Evolutionary conservation across 805 yeast genomes (phyloP).

Genomic region (Monosporozyma aquatica): DNA sequence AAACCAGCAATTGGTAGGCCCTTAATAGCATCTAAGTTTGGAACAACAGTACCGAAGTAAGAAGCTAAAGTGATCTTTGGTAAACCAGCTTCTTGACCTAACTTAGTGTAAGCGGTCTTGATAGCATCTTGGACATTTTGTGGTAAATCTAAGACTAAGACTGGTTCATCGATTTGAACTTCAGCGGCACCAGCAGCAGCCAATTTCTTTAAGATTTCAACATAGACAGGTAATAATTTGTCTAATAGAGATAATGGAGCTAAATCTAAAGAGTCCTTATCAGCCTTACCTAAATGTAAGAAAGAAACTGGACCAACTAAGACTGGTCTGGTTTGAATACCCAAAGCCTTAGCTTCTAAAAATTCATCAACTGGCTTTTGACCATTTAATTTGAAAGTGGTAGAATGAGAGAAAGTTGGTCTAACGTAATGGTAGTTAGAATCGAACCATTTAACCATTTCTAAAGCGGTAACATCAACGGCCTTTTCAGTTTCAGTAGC

Average conservation of each 20-base stretch:
- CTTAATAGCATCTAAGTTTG: slow-evolving; percentile 85
- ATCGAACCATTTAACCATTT: slow-evolving; percentile 99
- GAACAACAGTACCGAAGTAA: slow-evolving; percentile 97
- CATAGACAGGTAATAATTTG: slow-evolving; percentile 88
- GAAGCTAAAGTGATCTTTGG: slow-evolving; percentile 81
- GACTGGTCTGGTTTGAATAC: slow-evolving; percentile 96
- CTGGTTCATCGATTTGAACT: slow-evolving; percentile 97
- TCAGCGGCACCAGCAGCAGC: slow-evolving; percentile 89
- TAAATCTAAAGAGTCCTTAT: slow-evolving; percentile 91
- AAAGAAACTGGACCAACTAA: slow-evolving; percentile 93
- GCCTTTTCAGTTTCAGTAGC: slow-evolving; percentile 80
- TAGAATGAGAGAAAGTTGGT: slow-evolving; percentile 94
- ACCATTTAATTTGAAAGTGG: slow-evolving; percentile 93
- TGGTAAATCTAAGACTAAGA: slow-evolving; percentile 87
- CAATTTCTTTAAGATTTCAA: slow-evolving; percentile 77
- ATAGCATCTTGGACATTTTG: slow-evolving; percentile 73
- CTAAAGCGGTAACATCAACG: slow-evolving; percentile 96
- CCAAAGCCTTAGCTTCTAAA: slow-evolving; percentile 94
- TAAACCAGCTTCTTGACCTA: slow-evolving; percentile 52
- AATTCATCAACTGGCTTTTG: slow-evolving; percentile 95
- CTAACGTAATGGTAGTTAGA: slow-evolving; percentile 99
- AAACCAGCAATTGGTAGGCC: slow-evolving; percentile 87
- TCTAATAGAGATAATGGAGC: slow-evolving; percentile 86
- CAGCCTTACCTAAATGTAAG: slow-evolving; percentile 94
- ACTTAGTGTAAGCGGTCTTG: slow-evolving; percentile 76